Base-by-base conservation (phyloP, 805 yeast genomes). In the Wickerhamiella australiensis region DNA sequence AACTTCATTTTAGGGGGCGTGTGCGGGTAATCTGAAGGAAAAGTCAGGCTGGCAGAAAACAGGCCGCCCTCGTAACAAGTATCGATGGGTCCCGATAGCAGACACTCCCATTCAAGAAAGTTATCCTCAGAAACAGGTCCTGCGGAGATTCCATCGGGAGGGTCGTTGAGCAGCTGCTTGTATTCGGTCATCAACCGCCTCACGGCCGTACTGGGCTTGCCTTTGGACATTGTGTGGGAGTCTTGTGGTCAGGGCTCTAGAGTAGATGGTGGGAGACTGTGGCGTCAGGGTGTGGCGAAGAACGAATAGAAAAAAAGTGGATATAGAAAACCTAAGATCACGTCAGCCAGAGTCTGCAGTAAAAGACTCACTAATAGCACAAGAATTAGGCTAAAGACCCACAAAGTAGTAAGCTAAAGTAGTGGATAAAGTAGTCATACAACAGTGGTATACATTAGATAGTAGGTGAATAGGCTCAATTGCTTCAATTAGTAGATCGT, bases 111-210 rank as follows among this genome's bases (percentile, higher is more conserved):
- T 23, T 71, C 70, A 53, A 83, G 82, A 47, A 85, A 67, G 63
- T 85, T 75, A 55, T 78, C 79, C 58, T 85, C 94, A 20, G 76
- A 67, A 3, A 79, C 70, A 0, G 98, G 98, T 1, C 95, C 95
- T 0, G 98, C 98, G 5, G 87, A 77, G 31, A 90, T 85, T 1
- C 98, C 98, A 26, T 94, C 96, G 0, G 96, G 95, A 0, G 95
- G 82, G 54, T 88, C 95, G 56, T 76, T 77, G 15, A 80, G 69
- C 22, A 92, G 75, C 65, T 86, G 95, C 63, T 85, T 90, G 62
- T 82, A 82, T 64, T 92, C 98, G 56, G 86, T 86, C 60, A 87
- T 72, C 26, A 92, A 75, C 53, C 98, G 70, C 57, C 82, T 80
- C 55, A 85, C 94, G 3, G 98, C 97, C 8, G 94, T 85, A 36